Base-by-base conservation (phyloP, 2,329 filamentous ascomycete genomes). In the Xylariaceae sp. region DNA sequence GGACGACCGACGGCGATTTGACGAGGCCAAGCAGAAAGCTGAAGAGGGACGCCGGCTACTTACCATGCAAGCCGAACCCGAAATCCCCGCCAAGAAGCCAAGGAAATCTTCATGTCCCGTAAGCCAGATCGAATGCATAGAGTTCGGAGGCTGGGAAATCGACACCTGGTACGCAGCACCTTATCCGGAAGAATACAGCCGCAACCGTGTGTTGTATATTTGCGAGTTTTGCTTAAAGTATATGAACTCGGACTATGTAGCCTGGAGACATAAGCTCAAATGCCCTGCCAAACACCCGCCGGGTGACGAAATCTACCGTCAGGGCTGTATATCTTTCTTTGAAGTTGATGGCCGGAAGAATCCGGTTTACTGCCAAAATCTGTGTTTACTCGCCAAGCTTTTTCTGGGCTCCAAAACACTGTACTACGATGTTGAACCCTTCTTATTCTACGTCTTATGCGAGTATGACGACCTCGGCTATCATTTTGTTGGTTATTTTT, bases 171-270 rank as follows among this genome's bases (percentile, higher is more conserved):
- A 99, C 73, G 92, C 94, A 32, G 94, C 94, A 40, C 95, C 94
- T 9, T 99, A 99, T 69, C 94, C 94, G 0, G 94, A 96, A 69
- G 94, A 99, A 72, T 99, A 99, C 76, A 97, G 91, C 70, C 85
- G 92, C 60, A 97, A 99, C 68, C 86, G 89, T 32, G 88, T 96
- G 39, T 80, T 99, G n/a, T 97, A 96, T 72, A 97, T 99, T 60
- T 99, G 94, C 78, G 95, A 99, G 71, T 99, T 97, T 71, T 99
- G 94, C 70, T 78, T 99, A 57, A 99, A 97, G 73, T 99, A 99
- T 74, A 96, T 99, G 91, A 96, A 95, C 71, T 97, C 94, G 19
- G 92, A 96, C 70, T 97, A 95, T 66, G 94, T 99, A 31, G 92
- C 94, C 11, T 97, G 92, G 90, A 84, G 94, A 51, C 94, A 99